A percentile compares a stretch with the other conserved stretches of the same genome.
Evolutionary conservation across 441 rosid species (phyloP).

Genomic region (Arabidopsis hybrid): DNA sequence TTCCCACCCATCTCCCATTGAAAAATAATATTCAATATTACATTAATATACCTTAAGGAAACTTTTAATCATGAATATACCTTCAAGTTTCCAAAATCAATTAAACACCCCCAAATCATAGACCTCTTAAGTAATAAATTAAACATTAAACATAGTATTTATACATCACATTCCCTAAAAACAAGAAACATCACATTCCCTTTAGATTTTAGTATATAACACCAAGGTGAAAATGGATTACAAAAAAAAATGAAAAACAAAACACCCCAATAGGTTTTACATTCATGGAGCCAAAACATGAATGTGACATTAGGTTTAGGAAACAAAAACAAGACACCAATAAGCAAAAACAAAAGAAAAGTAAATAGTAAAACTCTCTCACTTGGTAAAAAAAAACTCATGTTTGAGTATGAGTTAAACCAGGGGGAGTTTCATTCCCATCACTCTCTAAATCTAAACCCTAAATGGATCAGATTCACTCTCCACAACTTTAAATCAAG

Average conservation of each 20-base stretch:
- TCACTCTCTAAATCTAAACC: constrained; percentile 42
- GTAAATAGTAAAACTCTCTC: constrained; percentile 42
- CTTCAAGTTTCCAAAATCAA: constrained; percentile 8
- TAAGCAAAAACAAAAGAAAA: neutral
- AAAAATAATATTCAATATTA: constrained; percentile 15
- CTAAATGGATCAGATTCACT: constrained; percentile 42
- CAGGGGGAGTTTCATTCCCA: constrained; percentile 48
- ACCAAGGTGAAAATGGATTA: neutral
- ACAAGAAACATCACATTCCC: neutral
- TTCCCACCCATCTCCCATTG: constrained; percentile 23
- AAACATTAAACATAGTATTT: neutral
- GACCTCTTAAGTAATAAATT: neutral
- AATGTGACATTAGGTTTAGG: constrained; percentile 26
- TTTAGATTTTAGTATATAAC: constrained; percentile 13
- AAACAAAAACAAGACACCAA: constrained; percentile 1
- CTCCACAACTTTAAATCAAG: constrained; percentile 32
- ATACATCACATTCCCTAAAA: constrained; percentile 4
- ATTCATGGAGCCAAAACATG: constrained; percentile 44
- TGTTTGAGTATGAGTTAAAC: constrained; percentile 28
- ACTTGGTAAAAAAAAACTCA: constrained; percentile 40
- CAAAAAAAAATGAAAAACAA: neutral
- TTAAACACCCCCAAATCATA: neutral
- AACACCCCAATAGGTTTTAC: constrained; percentile 12
- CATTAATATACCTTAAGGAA: constrained; percentile 10
- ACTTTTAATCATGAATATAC: constrained; percentile 23